Evolutionary conservation across 768 basidiomycete species (phyloP), one percentile per base, ranked within the genome.

Genomic region (Phylloporus sp.): DNA sequence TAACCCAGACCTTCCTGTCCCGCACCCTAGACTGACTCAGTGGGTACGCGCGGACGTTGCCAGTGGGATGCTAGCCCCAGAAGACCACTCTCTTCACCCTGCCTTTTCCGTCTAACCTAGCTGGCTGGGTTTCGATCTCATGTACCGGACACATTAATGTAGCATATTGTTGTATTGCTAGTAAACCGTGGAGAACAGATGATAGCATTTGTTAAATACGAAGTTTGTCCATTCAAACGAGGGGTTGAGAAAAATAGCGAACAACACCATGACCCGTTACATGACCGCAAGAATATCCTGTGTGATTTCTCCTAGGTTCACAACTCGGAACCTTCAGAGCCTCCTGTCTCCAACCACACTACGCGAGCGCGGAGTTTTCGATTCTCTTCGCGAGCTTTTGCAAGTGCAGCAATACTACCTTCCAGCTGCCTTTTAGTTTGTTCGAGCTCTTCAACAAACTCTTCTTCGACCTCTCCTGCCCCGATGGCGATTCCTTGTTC

Each of bases 401-500:
- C 62, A 17, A 87, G 62, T 23, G 75, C 73, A n/a, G 53, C 52
- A 48, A 67, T 69, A 10, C 66, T 66, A 15, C 70, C 62, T 52
- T 70, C 71, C 3, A 89, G 70, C 51, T 80, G 70, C 46, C 65
- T 61, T 51, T 71, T 72, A 0, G 76, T 76, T 21, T 75, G 69
- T 27, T 66, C 70, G 1, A 88, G 71, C 21, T 74, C 70, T 49
- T 76, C 71, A 6, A 66, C 62, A 2, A 67, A 65, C 36, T 77
- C 73, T 59, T 86, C 86, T 49, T 77, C 75, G 5, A 89, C 49
- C 58, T 89, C 86, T 11, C 80, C 84, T 1, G 84, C 80, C 11
- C 86, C 84, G 34, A 90, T 79, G 4, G 87, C 80, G 28, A 91
- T 77, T 34, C 86, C 87, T 60, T 87, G 52, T 42, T 42, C 29